Conservation (phyloP, 257 asterid genomes). For the Marsdenia floribunda region DNA sequence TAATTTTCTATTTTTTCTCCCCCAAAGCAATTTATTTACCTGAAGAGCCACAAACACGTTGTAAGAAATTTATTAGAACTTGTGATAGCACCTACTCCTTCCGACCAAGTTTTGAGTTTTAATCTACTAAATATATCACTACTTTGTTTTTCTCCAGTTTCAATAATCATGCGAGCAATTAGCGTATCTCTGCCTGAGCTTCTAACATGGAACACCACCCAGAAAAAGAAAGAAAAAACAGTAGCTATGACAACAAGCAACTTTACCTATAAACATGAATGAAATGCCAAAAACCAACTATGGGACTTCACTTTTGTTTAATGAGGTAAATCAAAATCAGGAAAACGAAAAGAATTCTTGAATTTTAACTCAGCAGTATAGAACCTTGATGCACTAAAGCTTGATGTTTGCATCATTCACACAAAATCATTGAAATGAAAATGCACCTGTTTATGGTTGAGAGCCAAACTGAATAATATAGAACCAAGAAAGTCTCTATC, state of each 20-base stretch:
- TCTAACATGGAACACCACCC: neutral
- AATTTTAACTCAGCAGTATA: neutral
- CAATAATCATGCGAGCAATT: neutral
- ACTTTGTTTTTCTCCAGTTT: neutral
- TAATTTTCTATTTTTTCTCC: too few species aligned
- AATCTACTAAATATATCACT: neutral
- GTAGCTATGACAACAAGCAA: neutral
- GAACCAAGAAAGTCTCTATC: slow-evolving; percentile 76
- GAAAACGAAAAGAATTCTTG: neutral
- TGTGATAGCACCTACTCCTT: slow-evolving; percentile 1
- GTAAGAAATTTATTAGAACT: too few species aligned
- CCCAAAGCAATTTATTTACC: neutral
- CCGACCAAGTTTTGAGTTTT: neutral
- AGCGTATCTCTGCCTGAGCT: neutral
- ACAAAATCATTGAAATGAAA: neutral
- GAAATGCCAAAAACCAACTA: neutral
- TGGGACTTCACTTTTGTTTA: neutral
- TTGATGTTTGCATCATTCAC: neutral
- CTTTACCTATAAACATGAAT: neutral
- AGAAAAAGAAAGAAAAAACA: neutral
- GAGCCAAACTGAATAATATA: slow-evolving; percentile 77
- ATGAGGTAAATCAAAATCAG: neutral
- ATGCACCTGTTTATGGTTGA: slow-evolving; percentile 91
- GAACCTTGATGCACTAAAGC: neutral
- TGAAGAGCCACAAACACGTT: too few species aligned